Conservation (phyloP, 805 yeast species). For the Tetrapisispora pingtungensis region DNA sequence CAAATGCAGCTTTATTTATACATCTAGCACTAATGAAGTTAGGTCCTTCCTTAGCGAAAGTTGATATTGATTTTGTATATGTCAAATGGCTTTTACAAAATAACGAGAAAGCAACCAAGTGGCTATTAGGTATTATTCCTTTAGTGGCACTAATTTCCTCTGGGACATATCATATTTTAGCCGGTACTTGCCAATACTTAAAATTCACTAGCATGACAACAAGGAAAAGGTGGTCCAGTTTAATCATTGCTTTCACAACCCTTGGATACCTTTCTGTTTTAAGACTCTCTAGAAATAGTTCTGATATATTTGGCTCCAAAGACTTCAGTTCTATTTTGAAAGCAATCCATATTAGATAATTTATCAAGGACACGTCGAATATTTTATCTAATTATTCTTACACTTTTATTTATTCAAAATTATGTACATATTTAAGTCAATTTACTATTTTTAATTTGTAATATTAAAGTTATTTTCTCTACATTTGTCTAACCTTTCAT, state of each 20-base stretch:
- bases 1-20: slow-evolving; percentile 13
- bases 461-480: not conserved
- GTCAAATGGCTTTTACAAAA: slow-evolving; percentile 19
- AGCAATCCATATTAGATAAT: not conserved
- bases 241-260: slow-evolving; percentile 7
- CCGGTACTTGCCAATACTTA: slow-evolving; percentile 18
- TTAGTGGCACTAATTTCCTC: slow-evolving; percentile 12
- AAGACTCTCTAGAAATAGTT: slow-evolving; percentile 7
- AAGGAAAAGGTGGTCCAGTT: slow-evolving; percentile 14
- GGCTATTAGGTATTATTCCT: slow-evolving; percentile 18
- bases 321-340: slow-evolving; percentile 9
- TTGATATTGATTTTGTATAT: slow-evolving; percentile 15
- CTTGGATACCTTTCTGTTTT: slow-evolving; percentile 13
- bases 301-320: slow-evolving; percentile 5
- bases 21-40: slow-evolving; percentile 17
- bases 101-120: slow-evolving; percentile 10
- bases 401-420: too few species aligned
- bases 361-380: too few species aligned
- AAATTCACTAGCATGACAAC: slow-evolving; percentile 8
- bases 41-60: slow-evolving; percentile 5
- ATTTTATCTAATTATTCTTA: too few species aligned
- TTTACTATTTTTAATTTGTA: not conserved
- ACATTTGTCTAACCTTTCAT: not conserved
- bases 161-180: slow-evolving; percentile 18
- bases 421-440: not conserved